Evolutionary conservation across 192 early-diverging fungal species (phyloP).

Genomic region (Haplosporangium gracile): DNA sequence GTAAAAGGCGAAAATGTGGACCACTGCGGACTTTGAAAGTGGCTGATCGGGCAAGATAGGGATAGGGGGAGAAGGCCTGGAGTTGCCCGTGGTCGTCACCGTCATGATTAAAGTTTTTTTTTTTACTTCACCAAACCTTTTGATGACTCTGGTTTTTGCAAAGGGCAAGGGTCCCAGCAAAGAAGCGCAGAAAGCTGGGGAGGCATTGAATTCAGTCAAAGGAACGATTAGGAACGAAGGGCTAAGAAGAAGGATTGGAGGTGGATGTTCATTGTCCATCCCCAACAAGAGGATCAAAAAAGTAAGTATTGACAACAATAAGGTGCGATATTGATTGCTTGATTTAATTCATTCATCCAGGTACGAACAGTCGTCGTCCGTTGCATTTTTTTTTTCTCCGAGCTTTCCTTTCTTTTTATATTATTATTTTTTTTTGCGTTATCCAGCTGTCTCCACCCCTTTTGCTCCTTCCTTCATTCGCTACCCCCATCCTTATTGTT

Average conservation of each 20-base stretch:
- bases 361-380: not conserved
- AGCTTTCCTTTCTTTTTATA: not conserved
- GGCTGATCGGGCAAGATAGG: conserved; percentile 2
- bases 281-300: not conserved
- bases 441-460: not conserved
- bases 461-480: not conserved
- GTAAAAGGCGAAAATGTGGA: not conserved
- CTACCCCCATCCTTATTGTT: not conserved
- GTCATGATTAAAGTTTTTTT: conserved; percentile 1
- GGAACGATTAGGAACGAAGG: conserved; percentile 1
- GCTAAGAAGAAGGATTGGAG: not conserved
- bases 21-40: not conserved
- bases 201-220: not conserved
- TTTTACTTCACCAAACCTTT: not conserved
- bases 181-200: not conserved
- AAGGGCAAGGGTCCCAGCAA: not conserved
- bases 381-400: not conserved
- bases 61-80: not conserved
- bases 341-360: not conserved
- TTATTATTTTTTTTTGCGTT: too few species aligned
- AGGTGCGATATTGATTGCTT: not conserved
- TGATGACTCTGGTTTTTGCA: not conserved
- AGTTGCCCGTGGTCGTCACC: conserved; percentile 6
- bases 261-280: not conserved
- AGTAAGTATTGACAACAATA: not conserved